Percentiles rank a stretch among this genome's conserved stretches.
These are phyloP conservation scores for Pyrus hybrid DNA, from an alignment of 331 rosid species.

Conservation along the genomic window DNA sequence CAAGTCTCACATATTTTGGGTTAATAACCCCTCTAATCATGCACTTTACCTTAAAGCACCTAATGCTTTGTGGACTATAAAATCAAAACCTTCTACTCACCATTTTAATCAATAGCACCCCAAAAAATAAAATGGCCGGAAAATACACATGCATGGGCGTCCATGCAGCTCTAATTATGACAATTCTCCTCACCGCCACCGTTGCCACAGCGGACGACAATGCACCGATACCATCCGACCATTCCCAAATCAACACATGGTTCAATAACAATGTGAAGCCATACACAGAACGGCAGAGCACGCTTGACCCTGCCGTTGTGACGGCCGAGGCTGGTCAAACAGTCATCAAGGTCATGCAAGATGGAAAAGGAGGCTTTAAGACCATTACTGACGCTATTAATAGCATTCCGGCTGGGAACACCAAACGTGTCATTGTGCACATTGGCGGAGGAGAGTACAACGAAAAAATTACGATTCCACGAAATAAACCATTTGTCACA, in stretches of 20 bases:
- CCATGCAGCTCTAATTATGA: conserved; percentile 3
- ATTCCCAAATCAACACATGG: conserved; percentile 24
- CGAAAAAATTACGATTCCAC: conserved; percentile 43
- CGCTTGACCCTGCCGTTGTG: conserved; percentile 27
- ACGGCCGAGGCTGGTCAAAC: conserved; percentile 29
- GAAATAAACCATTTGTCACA: conserved; percentile 36
- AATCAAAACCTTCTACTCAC: neutral
- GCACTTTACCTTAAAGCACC: neutral
- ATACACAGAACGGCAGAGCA: neutral
- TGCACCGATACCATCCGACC: conserved; percentile 7
- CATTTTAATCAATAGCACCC: neutral
- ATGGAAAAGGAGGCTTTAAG: conserved; percentile 45
- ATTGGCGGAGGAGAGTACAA: conserved; percentile 46
- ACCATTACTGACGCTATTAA: conserved; percentile 41
- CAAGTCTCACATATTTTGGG: neutral
- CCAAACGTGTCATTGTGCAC: conserved; percentile 37
- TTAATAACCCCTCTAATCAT: neutral
- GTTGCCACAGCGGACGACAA: conserved; percentile 13
- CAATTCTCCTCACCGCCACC: neutral
- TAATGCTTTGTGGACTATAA: neutral
- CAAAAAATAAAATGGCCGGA: neutral
- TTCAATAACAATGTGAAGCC: conserved; percentile 25
- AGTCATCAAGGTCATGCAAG: conserved; percentile 30
- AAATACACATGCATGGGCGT: neutral
- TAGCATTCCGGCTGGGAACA: conserved; percentile 41